phyloP scores from a whole-genome alignment of 495 filamentous ascomycete genomes.

The Chaetomium fimeti region DNA sequence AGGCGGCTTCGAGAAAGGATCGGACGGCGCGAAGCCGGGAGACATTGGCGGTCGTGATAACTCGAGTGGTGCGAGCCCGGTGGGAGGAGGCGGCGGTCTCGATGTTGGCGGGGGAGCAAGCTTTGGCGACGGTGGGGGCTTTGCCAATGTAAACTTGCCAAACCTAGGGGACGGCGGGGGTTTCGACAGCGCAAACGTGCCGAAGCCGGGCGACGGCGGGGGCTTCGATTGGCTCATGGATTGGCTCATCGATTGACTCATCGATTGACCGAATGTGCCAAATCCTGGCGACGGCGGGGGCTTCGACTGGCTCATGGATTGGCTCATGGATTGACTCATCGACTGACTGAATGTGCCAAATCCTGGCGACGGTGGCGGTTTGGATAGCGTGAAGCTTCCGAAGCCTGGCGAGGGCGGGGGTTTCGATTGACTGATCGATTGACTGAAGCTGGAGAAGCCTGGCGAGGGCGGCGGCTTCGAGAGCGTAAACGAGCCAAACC shows the following conservation, averaged over 20 bases:
- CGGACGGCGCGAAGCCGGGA: slow-evolving; percentile 24
- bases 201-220: slow-evolving; percentile 35
- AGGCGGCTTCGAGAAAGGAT: slow-evolving; percentile 35
- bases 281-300: slow-evolving; percentile 37
- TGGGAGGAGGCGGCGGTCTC: slow-evolving; percentile 35
- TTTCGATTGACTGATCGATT: too few relatives aligned
- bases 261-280: too few relatives aligned
- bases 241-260: too few relatives aligned
- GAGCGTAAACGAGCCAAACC: slow-evolving; percentile 20
- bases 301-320: slow-evolving; percentile 16
- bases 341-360: slow-evolving; percentile 19
- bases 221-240: slow-evolving; percentile 22
- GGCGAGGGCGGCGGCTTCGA: slow-evolving; percentile 9
- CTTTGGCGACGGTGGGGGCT: slow-evolving; percentile 16
- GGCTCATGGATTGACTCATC: too few relatives aligned
- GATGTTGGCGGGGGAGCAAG: slow-evolving; percentile 20
- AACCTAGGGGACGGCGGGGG: slow-evolving; percentile 38
- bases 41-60: slow-evolving; percentile 28
- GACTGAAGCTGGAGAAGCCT: not conserved
- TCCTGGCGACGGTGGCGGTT: slow-evolving; percentile 35
- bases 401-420: not conserved
- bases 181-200: slow-evolving; percentile 25
- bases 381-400: not conserved
- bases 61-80: slow-evolving; percentile 18
- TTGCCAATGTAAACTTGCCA: slow-evolving; percentile 18